Conservation (phyloP, 2,329 filamentous ascomycete species). For the Fusarium austroafricanum region DNA sequence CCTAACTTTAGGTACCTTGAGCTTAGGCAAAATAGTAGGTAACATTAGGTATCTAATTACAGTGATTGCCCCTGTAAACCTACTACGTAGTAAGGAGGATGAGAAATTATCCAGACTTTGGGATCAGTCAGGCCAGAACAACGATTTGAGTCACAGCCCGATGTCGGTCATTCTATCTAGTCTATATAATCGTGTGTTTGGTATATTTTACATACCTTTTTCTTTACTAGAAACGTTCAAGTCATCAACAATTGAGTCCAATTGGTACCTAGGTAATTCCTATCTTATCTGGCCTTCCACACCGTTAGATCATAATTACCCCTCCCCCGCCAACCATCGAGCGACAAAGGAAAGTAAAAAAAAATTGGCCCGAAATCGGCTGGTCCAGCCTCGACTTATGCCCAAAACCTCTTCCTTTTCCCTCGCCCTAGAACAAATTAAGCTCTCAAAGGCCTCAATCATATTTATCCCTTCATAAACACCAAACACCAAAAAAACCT, state of each 20-base stretch:
- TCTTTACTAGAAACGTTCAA: no score
- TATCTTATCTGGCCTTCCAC: not conserved
- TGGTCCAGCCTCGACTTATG: slow-evolving; percentile 2
- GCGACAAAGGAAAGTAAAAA: not conserved
- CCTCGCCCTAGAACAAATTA: not conserved
- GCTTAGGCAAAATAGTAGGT: no score
- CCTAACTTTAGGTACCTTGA: no score
- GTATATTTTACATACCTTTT: no score
- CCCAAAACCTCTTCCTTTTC: not conserved
- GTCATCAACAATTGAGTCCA: no score
- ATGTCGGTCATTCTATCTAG: slow-evolving; percentile 31
- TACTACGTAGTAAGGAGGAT: slow-evolving; percentile 26
- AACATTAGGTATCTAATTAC: not conserved
- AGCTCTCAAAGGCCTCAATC: slow-evolving; percentile 34
- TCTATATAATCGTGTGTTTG: no score
- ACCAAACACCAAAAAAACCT: slow-evolving; percentile 22
- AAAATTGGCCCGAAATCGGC: slow-evolving; percentile 37
- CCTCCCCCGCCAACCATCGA: slow-evolving; percentile 10
- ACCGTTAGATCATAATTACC: slow-evolving; percentile 5
- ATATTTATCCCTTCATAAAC: not conserved
- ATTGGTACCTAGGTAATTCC: no score
- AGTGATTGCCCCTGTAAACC: slow-evolving; percentile 1
- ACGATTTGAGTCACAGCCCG: slow-evolving; percentile 32
- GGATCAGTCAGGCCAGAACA: not conserved
- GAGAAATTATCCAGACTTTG: slow-evolving; percentile 38